These are phyloP conservation scores for Melianthus villosus DNA, from an alignment of 441 rosid genomes.

Conservation along the genomic window DNA sequence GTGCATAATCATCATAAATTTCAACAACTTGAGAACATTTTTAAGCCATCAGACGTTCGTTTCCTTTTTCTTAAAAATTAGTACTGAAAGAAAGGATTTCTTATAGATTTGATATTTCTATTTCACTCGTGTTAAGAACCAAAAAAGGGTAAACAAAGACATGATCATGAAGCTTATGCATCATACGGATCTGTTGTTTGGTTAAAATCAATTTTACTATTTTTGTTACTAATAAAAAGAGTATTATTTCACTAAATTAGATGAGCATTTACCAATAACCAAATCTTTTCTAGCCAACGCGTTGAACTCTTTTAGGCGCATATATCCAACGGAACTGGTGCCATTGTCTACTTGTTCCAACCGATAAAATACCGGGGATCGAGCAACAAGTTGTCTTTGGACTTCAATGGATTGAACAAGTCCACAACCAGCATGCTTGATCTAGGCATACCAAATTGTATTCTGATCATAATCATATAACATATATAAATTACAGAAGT, in stretches of 20 bases:
- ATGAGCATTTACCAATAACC: slow-evolving; percentile 43
- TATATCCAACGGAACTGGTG: slow-evolving; percentile 49
- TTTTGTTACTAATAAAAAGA: too few relatives aligned
- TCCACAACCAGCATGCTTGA: slow-evolving; percentile 81
- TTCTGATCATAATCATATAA: neutral
- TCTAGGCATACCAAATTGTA: slow-evolving; percentile 28
- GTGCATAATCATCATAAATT: too few relatives aligned
- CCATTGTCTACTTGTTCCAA: slow-evolving; percentile 60
- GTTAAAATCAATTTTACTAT: too few relatives aligned
- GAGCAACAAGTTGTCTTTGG: slow-evolving; percentile 72
- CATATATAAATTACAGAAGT: neutral
- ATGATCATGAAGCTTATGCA: too few relatives aligned
- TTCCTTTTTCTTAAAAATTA: too few relatives aligned
- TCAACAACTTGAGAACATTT: too few relatives aligned
- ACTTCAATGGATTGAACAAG: slow-evolving; percentile 45
- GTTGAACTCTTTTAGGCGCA: slow-evolving; percentile 80
- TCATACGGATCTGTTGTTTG: too few relatives aligned
- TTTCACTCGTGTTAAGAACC: too few relatives aligned
- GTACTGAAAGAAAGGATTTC: too few relatives aligned
- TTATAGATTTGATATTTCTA: too few relatives aligned
- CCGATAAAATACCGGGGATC: slow-evolving; percentile 67
- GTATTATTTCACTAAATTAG: slow-evolving; percentile 1
- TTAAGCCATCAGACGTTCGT: too few relatives aligned
- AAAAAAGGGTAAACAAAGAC: too few relatives aligned
- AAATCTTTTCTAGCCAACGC: slow-evolving; percentile 88